Evolutionary conservation across 768 basidiomycete genomes (phyloP).

Genomic region (Cantharellus cinnabarinus): DNA sequence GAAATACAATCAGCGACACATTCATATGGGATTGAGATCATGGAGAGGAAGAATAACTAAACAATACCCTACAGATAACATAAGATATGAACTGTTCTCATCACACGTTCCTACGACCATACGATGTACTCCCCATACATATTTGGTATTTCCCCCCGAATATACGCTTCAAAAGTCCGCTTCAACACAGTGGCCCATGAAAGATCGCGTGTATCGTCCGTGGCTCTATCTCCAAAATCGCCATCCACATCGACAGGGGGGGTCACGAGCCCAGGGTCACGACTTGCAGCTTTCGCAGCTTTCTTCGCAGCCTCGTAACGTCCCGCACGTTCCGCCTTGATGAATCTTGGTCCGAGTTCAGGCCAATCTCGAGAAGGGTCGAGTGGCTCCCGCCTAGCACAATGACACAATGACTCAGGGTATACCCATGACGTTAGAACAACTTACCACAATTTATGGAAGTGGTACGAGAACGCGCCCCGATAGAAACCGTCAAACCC

Average conservation of each 20-base stretch:
- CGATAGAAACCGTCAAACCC: constrained; percentile 94
- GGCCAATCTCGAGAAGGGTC: constrained; percentile 90
- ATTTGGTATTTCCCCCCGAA: constrained; percentile 81
- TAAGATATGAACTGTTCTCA: neutral
- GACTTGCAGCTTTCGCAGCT: constrained; percentile 11
- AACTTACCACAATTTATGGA: constrained; percentile 75
- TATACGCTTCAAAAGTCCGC: constrained; percentile 81
- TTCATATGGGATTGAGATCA: neutral
- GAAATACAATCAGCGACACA: neutral
- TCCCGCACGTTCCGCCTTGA: constrained; percentile 48
- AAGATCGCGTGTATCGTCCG: constrained; percentile 58
- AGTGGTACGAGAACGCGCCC: constrained; percentile 91
- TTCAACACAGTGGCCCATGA: constrained; percentile 91
- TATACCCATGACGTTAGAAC: neutral
- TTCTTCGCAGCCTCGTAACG: constrained; percentile 19
- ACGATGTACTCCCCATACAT: constrained; percentile 76
- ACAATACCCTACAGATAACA: neutral
- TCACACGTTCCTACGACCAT: constrained; percentile 17
- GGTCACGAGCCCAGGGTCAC: neutral
- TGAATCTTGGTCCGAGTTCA: constrained; percentile 68
- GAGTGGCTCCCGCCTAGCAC: constrained; percentile 80
- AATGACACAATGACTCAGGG: neutral
- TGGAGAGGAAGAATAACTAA: neutral
- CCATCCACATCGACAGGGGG: constrained; percentile 1
- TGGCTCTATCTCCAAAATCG: constrained; percentile 17